A percentile compares a stretch with the other conserved stretches of the same genome.
Conservation (phyloP, 371 early-diverging fungal genomes). For the Mucor racemosus region DNA sequence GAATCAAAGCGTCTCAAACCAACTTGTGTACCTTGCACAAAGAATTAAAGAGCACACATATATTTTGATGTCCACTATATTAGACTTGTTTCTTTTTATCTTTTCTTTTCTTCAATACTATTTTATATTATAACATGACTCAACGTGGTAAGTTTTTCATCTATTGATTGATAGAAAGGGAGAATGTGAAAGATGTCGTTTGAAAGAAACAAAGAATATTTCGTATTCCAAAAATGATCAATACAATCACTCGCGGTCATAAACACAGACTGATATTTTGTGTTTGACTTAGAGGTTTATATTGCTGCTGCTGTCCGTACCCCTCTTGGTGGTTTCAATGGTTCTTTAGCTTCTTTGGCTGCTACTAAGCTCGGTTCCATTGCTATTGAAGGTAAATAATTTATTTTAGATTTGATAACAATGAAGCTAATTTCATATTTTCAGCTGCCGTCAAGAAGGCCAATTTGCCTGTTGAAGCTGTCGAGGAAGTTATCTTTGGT, state of each 20-base stretch:
- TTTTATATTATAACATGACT: not conserved
- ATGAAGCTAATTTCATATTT: not conserved
- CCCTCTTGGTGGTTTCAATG: slow-evolving; percentile 94
- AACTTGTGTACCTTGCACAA: slow-evolving; percentile 8
- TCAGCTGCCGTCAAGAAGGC: slow-evolving; percentile 77
- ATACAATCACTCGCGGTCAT: not conserved
- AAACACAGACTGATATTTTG: slow-evolving; percentile 3
- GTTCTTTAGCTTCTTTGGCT: slow-evolving; percentile 83
- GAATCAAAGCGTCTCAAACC: not conserved
- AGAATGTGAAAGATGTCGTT: not conserved
- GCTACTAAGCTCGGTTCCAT: slow-evolving; percentile 89
- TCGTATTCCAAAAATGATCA: not conserved
- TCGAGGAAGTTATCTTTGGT: slow-evolving; percentile 88
- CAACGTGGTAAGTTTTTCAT: slow-evolving; percentile 1
- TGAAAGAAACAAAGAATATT: not conserved
- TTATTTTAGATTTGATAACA: not conserved
- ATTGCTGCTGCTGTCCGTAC: slow-evolving; percentile 91
- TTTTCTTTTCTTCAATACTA: not conserved
- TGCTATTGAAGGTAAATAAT: slow-evolving; percentile 83
- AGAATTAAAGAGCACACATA: not conserved
- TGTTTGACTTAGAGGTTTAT: slow-evolving; percentile 67
- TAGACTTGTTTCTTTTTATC: not conserved
- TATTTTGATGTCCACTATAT: slow-evolving; percentile 8
- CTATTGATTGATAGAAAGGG: not conserved
- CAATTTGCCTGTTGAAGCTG: slow-evolving; percentile 67